Conservation (phyloP, 1,139 yeast species). For the Taphrina flavorubra region DNA sequence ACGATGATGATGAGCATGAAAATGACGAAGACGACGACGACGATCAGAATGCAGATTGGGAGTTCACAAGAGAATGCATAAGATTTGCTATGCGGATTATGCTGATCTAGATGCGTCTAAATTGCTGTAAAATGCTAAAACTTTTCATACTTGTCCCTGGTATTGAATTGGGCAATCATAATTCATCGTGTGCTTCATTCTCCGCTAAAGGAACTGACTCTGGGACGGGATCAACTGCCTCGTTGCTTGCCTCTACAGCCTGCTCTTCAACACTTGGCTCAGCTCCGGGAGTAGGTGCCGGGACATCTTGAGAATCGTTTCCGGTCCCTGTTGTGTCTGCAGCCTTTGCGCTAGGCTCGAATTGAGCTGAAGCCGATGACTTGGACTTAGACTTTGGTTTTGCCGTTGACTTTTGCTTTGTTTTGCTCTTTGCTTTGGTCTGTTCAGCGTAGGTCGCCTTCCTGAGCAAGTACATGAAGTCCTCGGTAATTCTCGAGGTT, state of each 20-base stretch:
- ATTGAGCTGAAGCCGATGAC: not conserved
- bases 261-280: conserved; percentile 4
- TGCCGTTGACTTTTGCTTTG: conserved; percentile 10
- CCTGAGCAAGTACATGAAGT: conserved; percentile 14
- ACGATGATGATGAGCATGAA: too few relatives aligned
- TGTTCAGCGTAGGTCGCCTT: conserved; percentile 23
- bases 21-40: too few relatives aligned
- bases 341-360: not conserved
- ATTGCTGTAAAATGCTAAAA: conserved; percentile 7
- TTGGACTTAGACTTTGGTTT: conserved; percentile 10
- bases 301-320: conserved; percentile 3
- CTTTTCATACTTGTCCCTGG: not conserved
- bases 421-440: conserved; percentile 13
- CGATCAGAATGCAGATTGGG: too few relatives aligned
- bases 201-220: conserved; percentile 12
- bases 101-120: conserved; percentile 5
- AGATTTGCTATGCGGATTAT: not conserved
- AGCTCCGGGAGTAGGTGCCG: conserved; percentile 6
- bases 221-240: conserved; percentile 18
- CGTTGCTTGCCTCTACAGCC: not conserved
- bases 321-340: not conserved
- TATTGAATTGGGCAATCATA: not conserved
- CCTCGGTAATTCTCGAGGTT: conserved; percentile 21
- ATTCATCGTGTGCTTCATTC: conserved; percentile 10
- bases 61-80: too few relatives aligned